Evolutionary conservation across 768 basidiomycete genomes (phyloP).

Genomic region (Agrocybe chaxingu): DNA sequence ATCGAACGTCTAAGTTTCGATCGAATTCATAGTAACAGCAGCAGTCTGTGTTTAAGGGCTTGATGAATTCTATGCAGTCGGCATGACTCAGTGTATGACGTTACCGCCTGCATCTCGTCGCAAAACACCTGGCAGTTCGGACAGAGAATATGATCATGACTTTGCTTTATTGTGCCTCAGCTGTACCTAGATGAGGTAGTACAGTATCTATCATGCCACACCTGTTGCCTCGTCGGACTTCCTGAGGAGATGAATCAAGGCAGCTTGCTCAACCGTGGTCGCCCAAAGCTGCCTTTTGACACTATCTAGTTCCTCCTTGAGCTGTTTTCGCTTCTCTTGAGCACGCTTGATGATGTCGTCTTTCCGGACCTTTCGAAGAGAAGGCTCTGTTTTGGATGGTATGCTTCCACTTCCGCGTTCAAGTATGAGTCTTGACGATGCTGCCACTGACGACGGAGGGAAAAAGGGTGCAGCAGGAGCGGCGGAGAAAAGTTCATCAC

Average conservation of each 20-base stretch:
- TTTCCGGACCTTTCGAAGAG: constrained; percentile 17
- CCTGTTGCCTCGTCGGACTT: constrained; percentile 4
- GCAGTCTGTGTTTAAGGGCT: too few species aligned
- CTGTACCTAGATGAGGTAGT: too few species aligned
- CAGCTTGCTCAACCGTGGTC: constrained; percentile 67
- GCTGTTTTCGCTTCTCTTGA: constrained; percentile 45
- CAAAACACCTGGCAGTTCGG: too few species aligned
- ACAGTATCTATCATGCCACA: background rate
- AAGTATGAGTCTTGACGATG: background rate
- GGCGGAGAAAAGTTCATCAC: background rate
- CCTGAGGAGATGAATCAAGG: constrained; percentile 44
- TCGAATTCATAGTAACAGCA: too few species aligned
- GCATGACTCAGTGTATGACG: too few species aligned
- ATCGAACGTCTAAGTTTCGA: too few species aligned
- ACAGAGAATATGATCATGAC: too few species aligned
- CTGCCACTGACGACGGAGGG: background rate
- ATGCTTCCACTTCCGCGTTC: background rate
- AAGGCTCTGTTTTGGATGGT: background rate
- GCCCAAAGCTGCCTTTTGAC: constrained; percentile 74
- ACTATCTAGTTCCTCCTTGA: constrained; percentile 53
- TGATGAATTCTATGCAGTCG: too few species aligned
- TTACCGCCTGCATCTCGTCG: too few species aligned
- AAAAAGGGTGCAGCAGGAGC: background rate
- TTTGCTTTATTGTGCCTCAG: too few species aligned
- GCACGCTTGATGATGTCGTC: constrained; percentile 48